phyloP scores from a whole-genome alignment of 495 filamentous ascomycete species.

The Endocarpon pusillum region DNA sequence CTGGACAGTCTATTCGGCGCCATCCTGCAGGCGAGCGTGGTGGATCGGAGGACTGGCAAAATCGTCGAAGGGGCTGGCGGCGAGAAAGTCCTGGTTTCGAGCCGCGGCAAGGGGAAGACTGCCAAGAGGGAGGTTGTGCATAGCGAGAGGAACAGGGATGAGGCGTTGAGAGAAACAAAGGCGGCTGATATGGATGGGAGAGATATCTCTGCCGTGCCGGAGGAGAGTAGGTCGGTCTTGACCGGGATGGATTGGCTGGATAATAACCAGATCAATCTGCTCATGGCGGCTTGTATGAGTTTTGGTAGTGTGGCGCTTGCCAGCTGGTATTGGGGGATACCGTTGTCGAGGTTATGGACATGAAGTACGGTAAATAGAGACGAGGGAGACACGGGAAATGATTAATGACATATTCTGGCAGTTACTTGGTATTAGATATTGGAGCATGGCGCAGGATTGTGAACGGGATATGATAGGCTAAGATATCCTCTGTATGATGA shows the following conservation, averaged over 20 bases:
- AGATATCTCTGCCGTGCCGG: too few species aligned
- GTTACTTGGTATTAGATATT: too few species aligned
- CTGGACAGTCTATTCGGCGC: slow-evolving; percentile 80
- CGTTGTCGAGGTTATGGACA: too few species aligned
- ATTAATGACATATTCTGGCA: too few species aligned
- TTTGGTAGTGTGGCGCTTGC: slow-evolving; percentile 53
- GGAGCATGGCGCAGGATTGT: too few species aligned
- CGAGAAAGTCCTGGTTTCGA: slow-evolving; percentile 37
- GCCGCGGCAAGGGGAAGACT: slow-evolving; percentile 2
- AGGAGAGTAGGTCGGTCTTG: slow-evolving; percentile 53
- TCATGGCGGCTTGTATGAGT: slow-evolving; percentile 77
- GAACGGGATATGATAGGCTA: too few species aligned
- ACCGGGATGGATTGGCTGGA: slow-evolving; percentile 63
- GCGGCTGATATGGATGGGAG: slow-evolving; percentile 16
- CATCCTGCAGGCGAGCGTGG: slow-evolving; percentile 69
- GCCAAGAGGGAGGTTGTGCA: slow-evolving; percentile 6
- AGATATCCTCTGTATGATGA: too few species aligned
- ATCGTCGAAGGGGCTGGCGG: slow-evolving; percentile 82
- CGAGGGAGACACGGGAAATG: too few species aligned
- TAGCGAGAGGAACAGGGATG: slow-evolving; percentile 18
- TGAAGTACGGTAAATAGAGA: too few species aligned
- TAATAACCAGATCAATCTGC: slow-evolving; percentile 85
- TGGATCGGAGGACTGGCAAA: slow-evolving; percentile 67
- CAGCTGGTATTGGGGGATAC: too few species aligned
- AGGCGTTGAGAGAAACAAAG: neutral